Evolutionary conservation across 139 green algal species (phyloP), one percentile per base, ranked within the genome.

Genomic region (Chlamydomonas schloesseri): DNA sequence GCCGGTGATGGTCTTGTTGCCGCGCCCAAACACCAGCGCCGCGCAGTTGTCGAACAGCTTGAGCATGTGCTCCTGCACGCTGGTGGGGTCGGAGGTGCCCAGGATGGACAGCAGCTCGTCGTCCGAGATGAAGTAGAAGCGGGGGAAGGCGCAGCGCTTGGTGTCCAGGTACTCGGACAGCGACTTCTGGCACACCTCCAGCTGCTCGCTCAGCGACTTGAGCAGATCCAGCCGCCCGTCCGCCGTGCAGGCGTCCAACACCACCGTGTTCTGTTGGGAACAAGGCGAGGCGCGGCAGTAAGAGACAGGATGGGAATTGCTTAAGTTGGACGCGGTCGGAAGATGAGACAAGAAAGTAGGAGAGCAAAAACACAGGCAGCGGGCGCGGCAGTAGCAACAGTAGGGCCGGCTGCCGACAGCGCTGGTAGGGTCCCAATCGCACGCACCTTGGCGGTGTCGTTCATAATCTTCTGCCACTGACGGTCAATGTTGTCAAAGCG

Each of bases 21-120:
- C 93, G 74, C 95, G 88, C 3, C 90, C 95, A 86, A 98, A 98
- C 55, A 88, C 92, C 28, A 98, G 88, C 21, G 83, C 74, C 53
- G 95, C 94, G 71, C 95, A 97, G 89, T 98, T 98, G 93, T 98
- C 96, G 88, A 97, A 98, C 20, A 98, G 92, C 95, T 98, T 98
- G 24, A 98, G 92, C 95, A 98, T 97, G 91, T 98, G 96, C 90
- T 98, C 96, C 89, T 98, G 89, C 67, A 94, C 91, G 36, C 77
- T 91, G 33, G 93, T 96, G 8, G 94, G 90, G 88, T 98, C 95
- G 26, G 74, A 92, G 23, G 94, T 96, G 81, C 95, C 95, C 68
- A 98, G 91, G 73, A 98, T 96, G 64, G 89, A 95, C 58, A 98
- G 91, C 75, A 98, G 91, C 90, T 97, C 94, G 86, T 97, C 94